These are phyloP conservation scores for Chrysochromulina parva DNA, from an alignment of 78 protist genomes.

Conservation along the genomic window DNA sequence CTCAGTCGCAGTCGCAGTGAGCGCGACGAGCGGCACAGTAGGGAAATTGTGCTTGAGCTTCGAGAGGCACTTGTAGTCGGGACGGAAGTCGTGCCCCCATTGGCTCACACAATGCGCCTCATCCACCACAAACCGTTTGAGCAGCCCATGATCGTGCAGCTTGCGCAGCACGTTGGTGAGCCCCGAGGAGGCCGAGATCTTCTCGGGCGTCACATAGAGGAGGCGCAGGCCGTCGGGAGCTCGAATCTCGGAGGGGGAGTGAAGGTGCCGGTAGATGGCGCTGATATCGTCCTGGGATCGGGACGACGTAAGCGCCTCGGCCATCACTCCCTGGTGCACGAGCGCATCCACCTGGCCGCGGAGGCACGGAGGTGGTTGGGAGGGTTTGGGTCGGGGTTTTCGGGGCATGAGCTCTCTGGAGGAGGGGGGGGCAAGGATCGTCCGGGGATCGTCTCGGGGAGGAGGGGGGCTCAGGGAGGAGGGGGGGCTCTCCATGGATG, in stretches of 20 bases:
- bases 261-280: too few species aligned
- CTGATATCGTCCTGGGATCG: too few species aligned
- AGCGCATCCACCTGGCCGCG: too few species aligned
- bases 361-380: too few species aligned
- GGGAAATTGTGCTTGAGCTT: slow-evolving; percentile 26
- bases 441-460: neutral
- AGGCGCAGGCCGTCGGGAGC: slow-evolving; percentile 1
- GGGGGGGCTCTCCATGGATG: too few species aligned
- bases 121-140: slow-evolving; percentile 49
- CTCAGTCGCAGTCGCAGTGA: slow-evolving; percentile 56
- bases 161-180: neutral
- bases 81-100: slow-evolving; percentile 45
- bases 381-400: too few species aligned
- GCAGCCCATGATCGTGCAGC: slow-evolving; percentile 14
- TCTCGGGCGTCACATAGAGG: slow-evolving; percentile 69
- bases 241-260: too few species aligned
- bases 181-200: neutral
- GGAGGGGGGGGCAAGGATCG: neutral
- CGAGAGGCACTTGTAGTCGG: slow-evolving; percentile 28
- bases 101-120: neutral
- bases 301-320: neutral
- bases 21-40: slow-evolving; percentile 36
- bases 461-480: neutral
- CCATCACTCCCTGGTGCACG: neutral
- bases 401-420: too few species aligned